Conservation (phyloP, 2,329 filamentous ascomycete genomes). For the Curvularia eragrostidis region DNA sequence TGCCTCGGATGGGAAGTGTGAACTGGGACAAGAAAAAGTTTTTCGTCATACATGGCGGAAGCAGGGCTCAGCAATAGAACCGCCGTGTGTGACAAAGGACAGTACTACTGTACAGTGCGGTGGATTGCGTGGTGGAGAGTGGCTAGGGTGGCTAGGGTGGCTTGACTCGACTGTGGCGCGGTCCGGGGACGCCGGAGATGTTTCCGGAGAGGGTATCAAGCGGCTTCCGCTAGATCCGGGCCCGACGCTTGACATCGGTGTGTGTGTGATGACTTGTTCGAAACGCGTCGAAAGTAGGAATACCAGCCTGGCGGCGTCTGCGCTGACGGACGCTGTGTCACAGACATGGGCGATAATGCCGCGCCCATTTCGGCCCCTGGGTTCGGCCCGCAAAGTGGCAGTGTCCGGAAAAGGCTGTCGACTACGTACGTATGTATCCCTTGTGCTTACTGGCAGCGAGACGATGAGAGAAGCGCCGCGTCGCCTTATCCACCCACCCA, state of each 20-base stretch:
- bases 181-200: not conserved
- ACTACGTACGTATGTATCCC: not conserved
- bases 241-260: not conserved
- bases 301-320: not conserved
- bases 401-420: not conserved
- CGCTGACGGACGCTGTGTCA: not conserved
- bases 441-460: not conserved
- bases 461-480: not conserved
- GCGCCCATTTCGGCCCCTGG: not conserved
- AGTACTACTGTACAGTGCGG: too few relatives aligned
- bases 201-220: not conserved
- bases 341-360: not conserved
- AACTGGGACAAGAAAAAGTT: not conserved
- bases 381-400: not conserved
- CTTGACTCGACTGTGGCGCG: not conserved
- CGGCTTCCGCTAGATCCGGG: not conserved
- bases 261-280: not conserved
- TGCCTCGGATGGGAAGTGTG: not conserved
- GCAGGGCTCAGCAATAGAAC: not conserved
- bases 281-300: not conserved
- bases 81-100: not conserved
- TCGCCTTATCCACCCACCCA: not conserved
- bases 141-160: too few relatives aligned
- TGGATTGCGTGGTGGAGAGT: too few relatives aligned
- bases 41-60: not conserved